Conservation (phyloP, 768 basidiomycete species). For the Agrocybe pediades region DNA sequence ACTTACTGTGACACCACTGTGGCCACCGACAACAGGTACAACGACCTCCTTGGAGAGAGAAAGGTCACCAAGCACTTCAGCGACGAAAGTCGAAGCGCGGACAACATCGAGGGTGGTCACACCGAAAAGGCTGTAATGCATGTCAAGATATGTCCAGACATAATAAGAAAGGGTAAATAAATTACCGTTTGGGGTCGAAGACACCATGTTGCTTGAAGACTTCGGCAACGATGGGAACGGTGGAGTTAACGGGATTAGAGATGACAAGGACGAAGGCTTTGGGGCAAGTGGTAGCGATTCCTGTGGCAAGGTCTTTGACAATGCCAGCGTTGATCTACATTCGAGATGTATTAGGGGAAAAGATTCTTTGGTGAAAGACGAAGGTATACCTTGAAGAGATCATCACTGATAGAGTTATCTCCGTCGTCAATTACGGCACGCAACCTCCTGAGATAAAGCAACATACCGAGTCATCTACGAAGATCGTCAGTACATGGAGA, state of each 20-base stretch:
- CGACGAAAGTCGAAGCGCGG: constrained; percentile 94
- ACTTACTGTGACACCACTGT: constrained; percentile 87
- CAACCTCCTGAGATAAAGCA: constrained; percentile 7
- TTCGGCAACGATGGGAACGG: constrained; percentile 95
- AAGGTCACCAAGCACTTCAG: constrained; percentile 71
- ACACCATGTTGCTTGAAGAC: constrained; percentile 91
- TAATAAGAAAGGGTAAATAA: not conserved
- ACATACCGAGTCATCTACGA: constrained; percentile 55
- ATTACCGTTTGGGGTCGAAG: constrained; percentile 88
- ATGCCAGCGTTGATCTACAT: constrained; percentile 95
- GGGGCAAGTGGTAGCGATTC: constrained; percentile 80
- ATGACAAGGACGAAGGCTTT: constrained; percentile 95
- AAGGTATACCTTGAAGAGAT: constrained; percentile 82
- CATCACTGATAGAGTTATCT: constrained; percentile 65
- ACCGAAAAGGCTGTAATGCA: constrained; percentile 77
- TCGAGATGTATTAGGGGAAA: constrained; percentile 3
- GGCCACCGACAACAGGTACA: constrained; percentile 94
- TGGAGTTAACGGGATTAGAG: constrained; percentile 99
- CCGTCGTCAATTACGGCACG: constrained; percentile 15
- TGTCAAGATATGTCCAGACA: not conserved
- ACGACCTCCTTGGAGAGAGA: constrained; percentile 60
- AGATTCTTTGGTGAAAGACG: not conserved
- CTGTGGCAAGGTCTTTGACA: constrained; percentile 89
- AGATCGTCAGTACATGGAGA: constrained; percentile 15
- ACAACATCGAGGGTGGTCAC: constrained; percentile 98